Base-by-base conservation (phyloP, 2,329 filamentous ascomycete species). In the Aspergillus pseudotamarii region DNA sequence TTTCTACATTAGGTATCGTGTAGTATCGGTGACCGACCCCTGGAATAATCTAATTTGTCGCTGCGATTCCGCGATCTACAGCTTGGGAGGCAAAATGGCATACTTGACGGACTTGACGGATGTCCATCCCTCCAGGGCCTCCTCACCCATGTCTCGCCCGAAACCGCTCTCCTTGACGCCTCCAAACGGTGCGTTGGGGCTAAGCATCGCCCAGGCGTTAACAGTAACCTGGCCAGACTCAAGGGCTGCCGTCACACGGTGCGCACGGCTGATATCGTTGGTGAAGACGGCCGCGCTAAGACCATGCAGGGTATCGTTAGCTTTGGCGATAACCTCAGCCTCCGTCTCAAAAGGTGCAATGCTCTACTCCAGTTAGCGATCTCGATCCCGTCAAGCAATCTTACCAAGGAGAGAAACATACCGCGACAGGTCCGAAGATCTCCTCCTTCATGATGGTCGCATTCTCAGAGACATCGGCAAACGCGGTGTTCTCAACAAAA, bases 401-500 rank as follows among this genome's bases (percentile, higher is more conserved):
- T 41, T 10, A 2, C 8, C 41, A 5, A 55, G 57, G 19, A 21
- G 26, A 19, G 23, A 23, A 12, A 62, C 69, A 57, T 66, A 73
- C 71, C 6, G 83, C 80, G 10, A 89, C 81, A 0, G 87, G 86
- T 0, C 84, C 86, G 63, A 89, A 89, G 0, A 84, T 85, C 73
- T 89, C 86, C 66, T 89, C 86, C 0, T 78, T 75, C 38, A 78
- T 78, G 28, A 82, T 79, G 1, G 72, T 64, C 81, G 66, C 86
- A 12, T 81, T 75, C n/a, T 80, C 75, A 3, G 78, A 81, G 3
- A 85, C 80, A 38, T 83, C 80, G 1, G 82, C 80, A 64, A 89
- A 82, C 45, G 88, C 78, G 0, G 86, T 88, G 1, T 86, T 86
- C 70, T 86, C 82, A 70, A 89, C 88, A 76, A 89, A 90, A 73